These are phyloP conservation scores for Adenanthera pavonina DNA, from an alignment of 306 rosid genomes.

Conservation along the genomic window DNA sequence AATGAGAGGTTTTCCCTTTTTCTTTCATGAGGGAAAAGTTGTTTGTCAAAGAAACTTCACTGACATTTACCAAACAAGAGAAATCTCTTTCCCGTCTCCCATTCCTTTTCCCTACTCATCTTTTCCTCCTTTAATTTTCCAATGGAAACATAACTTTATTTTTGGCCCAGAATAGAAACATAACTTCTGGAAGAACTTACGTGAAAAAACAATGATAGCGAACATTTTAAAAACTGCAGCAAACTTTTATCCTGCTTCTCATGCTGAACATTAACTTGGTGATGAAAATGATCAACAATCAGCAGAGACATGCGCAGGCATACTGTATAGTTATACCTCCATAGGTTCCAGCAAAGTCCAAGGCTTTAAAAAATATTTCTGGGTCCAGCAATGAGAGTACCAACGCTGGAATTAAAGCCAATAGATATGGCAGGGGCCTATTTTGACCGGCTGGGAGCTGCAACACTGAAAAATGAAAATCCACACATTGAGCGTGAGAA, in stretches of 20 bases:
- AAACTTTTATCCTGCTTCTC: background rate
- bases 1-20: no score
- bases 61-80: no score
- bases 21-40: no score
- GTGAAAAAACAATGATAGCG: background rate
- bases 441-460: conserved; percentile 63
- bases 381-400: conserved; percentile 67
- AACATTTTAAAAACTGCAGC: background rate
- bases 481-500: conserved; percentile 6
- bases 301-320: background rate
- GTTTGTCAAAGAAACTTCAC: no score
- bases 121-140: background rate
- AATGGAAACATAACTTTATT: background rate
- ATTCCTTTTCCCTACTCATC: no score
- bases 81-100: no score
- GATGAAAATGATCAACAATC: conserved; percentile 21
- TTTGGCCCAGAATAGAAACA: no score
- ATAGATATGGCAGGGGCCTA: conserved; percentile 61
- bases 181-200: no score
- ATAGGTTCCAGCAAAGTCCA: conserved; percentile 82
- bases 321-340: conserved; percentile 57
- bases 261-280: conserved; percentile 2
- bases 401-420: conserved; percentile 71
- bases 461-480: conserved; percentile 69
- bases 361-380: conserved; percentile 72